Evolutionary conservation across 2,329 filamentous ascomycete genomes (phyloP).

Genomic region (Fusarium lyarnte): DNA sequence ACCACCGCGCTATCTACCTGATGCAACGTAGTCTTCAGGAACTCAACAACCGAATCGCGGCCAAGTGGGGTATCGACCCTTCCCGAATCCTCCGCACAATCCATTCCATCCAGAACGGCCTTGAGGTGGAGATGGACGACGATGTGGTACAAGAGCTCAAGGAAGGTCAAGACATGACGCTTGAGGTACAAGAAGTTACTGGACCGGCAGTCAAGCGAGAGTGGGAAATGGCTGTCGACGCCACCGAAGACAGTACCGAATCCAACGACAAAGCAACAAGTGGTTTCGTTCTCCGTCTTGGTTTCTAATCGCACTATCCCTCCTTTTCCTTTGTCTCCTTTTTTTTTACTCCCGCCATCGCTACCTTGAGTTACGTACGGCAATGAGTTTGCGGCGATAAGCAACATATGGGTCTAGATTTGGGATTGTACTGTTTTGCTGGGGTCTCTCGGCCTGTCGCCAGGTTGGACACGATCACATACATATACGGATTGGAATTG

Average conservation of each 20-base stretch:
- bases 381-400: slow-evolving; percentile 24
- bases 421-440: slow-evolving; percentile 36
- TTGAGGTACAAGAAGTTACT: slow-evolving; percentile 67
- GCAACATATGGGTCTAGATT: slow-evolving; percentile 37
- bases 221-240: slow-evolving; percentile 70
- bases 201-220: slow-evolving; percentile 60
- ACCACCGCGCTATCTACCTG: slow-evolving; percentile 88
- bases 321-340: slow-evolving; percentile 4
- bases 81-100: slow-evolving; percentile 76
- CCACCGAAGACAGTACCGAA: slow-evolving; percentile 45
- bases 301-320: slow-evolving; percentile 50
- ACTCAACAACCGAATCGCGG: slow-evolving; percentile 75
- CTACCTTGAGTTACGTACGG: slow-evolving; percentile 1
- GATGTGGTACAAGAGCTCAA: slow-evolving; percentile 84
- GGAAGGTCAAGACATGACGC: slow-evolving; percentile 92
- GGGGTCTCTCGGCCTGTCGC: slow-evolving; percentile 36
- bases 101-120: slow-evolving; percentile 75
- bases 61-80: slow-evolving; percentile 84
- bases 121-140: slow-evolving; percentile 90
- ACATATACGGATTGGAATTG: slow-evolving; percentile 37
- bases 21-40: slow-evolving; percentile 79
- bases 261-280: slow-evolving; percentile 35
- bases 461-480: slow-evolving; percentile 39
- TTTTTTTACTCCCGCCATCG: not conserved
- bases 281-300: slow-evolving; percentile 58